Evolutionary conservation across 2,329 filamentous ascomycete species (phyloP).

Genomic region (Cladophialophora chaetospira): DNA sequence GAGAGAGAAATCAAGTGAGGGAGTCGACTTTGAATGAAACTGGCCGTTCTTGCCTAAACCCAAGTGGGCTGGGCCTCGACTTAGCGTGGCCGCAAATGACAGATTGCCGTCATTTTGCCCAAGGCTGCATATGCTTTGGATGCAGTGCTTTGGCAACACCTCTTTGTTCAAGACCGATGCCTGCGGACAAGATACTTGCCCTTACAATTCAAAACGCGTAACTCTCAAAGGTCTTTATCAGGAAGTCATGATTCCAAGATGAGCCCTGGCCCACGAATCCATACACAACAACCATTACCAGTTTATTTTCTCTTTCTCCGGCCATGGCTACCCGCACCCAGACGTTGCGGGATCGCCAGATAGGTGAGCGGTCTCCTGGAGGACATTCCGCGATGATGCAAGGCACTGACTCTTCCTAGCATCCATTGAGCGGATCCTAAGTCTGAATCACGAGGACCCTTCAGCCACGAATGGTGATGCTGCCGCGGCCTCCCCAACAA

Average conservation of each 20-base stretch:
- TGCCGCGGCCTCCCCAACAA: slow-evolving; percentile 53
- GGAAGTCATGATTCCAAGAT: slow-evolving; percentile 9
- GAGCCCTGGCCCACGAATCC: slow-evolving; percentile 1
- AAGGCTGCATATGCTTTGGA: background rate
- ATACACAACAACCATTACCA: background rate
- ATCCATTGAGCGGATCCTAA: slow-evolving; percentile 92
- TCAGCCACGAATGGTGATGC: slow-evolving; percentile 37
- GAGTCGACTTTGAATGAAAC: slow-evolving; percentile 1
- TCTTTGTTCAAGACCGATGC: slow-evolving; percentile 9
- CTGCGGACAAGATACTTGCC: too few relatives aligned
- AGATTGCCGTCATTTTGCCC: slow-evolving; percentile 6
- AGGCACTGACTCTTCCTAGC: slow-evolving; percentile 54
- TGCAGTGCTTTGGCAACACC: background rate
- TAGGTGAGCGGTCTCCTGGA: slow-evolving; percentile 54
- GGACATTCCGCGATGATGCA: slow-evolving; percentile 31
- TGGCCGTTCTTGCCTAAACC: background rate
- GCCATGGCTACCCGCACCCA: slow-evolving; percentile 38
- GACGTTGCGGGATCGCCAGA: slow-evolving; percentile 71
- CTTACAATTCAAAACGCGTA: too few relatives aligned
- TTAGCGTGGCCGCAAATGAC: slow-evolving; percentile 8
- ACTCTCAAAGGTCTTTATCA: too few relatives aligned
- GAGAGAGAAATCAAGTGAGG: slow-evolving; percentile 15
- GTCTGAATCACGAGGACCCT: slow-evolving; percentile 72
- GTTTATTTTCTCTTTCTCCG: background rate
- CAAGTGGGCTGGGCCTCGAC: background rate